These are phyloP conservation scores for Rhododendron williamsianum DNA, from an alignment of 148 eudicot genomes.

Conservation along the genomic window DNA sequence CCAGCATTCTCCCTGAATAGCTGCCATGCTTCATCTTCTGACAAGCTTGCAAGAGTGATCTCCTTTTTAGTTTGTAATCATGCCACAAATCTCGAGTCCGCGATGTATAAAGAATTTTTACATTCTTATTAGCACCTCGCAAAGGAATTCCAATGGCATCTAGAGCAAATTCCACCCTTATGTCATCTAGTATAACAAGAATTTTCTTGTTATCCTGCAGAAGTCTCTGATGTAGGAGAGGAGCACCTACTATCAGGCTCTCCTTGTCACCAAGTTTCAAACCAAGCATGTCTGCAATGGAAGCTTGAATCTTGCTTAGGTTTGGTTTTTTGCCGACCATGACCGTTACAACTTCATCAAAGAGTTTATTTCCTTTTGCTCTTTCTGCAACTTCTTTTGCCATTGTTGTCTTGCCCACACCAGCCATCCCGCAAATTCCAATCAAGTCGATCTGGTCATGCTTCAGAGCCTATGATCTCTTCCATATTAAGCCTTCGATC, in stretches of 20 bases:
- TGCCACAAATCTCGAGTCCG: constrained; percentile 25
- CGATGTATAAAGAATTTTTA: constrained; percentile 29
- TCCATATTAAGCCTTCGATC: constrained; percentile 7
- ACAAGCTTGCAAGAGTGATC: constrained; percentile 17
- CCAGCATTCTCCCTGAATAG: constrained; percentile 32
- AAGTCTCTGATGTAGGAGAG: not conserved
- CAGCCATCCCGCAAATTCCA: constrained; percentile 21
- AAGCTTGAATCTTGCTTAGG: constrained; percentile 26
- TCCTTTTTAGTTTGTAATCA: constrained; percentile 11
- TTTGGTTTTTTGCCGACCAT: constrained; percentile 26
- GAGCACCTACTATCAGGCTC: not conserved
- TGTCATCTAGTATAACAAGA: not conserved
- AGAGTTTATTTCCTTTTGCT: constrained; percentile 3
- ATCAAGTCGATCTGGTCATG: not conserved
- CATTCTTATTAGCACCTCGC: constrained; percentile 15
- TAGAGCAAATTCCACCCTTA: not conserved
- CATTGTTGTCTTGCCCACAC: constrained; percentile 17
- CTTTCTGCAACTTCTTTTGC: not conserved
- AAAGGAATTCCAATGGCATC: constrained; percentile 20
- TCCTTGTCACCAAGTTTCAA: constrained; percentile 15
- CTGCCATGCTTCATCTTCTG: constrained; percentile 14
- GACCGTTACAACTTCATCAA: constrained; percentile 39
- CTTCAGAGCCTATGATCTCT: constrained; percentile 7
- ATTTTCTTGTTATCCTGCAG: not conserved
- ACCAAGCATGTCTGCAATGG: constrained; percentile 38